phyloP scores from a whole-genome alignment of 805 yeast species.

The Zygosaccharomyces kombuchaensis region DNA sequence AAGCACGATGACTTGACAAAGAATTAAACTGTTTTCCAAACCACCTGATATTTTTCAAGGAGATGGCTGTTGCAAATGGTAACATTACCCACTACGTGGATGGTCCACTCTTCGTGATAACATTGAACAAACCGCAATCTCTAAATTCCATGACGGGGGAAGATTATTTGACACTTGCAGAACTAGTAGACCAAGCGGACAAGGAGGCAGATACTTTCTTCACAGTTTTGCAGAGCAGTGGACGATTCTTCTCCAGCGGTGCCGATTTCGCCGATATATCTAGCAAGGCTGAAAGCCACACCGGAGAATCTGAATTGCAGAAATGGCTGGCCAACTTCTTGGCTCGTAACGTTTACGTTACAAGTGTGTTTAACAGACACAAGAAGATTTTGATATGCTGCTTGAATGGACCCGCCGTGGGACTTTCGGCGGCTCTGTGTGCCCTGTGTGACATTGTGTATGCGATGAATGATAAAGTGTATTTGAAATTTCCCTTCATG shows the following conservation, averaged over 20 bases:
- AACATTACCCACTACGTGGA: constrained; percentile 18
- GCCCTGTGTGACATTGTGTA: constrained; percentile 75
- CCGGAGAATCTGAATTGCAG: constrained; percentile 27
- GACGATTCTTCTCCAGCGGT: constrained; percentile 79
- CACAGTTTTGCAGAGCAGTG: constrained; percentile 67
- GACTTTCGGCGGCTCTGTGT: constrained; percentile 68
- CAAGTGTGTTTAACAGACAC: constrained; percentile 66
- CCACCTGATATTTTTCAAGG: background rate
- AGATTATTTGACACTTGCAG: constrained; percentile 59
- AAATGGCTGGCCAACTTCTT: constrained; percentile 56
- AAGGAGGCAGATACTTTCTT: constrained; percentile 53
- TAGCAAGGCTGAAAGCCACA: constrained; percentile 12
- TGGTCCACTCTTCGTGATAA: constrained; percentile 51
- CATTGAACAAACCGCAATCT: constrained; percentile 55
- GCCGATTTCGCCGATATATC: constrained; percentile 55
- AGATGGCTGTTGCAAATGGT: background rate
- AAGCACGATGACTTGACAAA: background rate
- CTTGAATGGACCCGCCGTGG: constrained; percentile 84
- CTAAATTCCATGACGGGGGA: constrained; percentile 64
- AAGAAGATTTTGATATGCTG: constrained; percentile 66
- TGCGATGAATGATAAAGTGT: constrained; percentile 53
- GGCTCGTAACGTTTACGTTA: constrained; percentile 66
- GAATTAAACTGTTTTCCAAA: background rate
- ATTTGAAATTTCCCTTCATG: constrained; percentile 71
- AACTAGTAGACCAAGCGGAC: constrained; percentile 58